Conservation (phyloP, 2,329 filamentous ascomycete genomes). For the Nemania diffusa region DNA sequence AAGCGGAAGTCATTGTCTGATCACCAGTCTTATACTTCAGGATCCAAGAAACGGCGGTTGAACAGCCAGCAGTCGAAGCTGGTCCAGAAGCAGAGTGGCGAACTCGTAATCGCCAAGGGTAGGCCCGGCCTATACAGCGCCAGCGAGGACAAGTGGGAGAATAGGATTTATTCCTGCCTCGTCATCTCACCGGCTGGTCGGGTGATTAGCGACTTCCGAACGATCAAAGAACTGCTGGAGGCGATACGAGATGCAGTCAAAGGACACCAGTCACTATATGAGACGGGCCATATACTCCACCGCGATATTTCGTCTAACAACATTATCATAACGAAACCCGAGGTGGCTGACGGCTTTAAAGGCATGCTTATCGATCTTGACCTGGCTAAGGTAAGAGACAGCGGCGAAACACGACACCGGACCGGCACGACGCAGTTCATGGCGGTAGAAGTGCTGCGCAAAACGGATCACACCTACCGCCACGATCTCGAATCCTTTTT, state of each 20-base stretch:
- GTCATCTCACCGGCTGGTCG: conserved; percentile 3
- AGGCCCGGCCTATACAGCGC: neutral
- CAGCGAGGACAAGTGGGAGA: neutral
- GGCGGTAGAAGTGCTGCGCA: conserved; percentile 33
- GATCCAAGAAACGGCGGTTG: neutral
- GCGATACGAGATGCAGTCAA: conserved; percentile 30
- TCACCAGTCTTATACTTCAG: conserved; percentile 1
- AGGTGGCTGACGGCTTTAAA: conserved; percentile 12
- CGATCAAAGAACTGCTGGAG: conserved; percentile 20
- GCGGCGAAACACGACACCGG: neutral
- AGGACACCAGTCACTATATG: conserved; percentile 30
- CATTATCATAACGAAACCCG: conserved; percentile 27
- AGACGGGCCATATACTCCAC: conserved; percentile 30
- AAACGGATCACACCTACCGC: conserved; percentile 30
- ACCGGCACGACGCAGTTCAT: conserved; percentile 29
- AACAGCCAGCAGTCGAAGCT: conserved; percentile 1
- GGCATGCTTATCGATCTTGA: conserved; percentile 36
- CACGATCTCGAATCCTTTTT: conserved; percentile 36
- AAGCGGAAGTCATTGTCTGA: conserved; percentile 24
- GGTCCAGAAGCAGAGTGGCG: neutral
- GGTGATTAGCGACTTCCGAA: neutral
- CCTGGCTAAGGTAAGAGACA: conserved; percentile 21
- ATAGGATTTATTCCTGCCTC: conserved; percentile 19
- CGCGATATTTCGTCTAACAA: conserved; percentile 31
- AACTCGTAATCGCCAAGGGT: neutral